phyloP scores from a whole-genome alignment of 768 basidiomycete species.

The Leccinum ochraceum region DNA sequence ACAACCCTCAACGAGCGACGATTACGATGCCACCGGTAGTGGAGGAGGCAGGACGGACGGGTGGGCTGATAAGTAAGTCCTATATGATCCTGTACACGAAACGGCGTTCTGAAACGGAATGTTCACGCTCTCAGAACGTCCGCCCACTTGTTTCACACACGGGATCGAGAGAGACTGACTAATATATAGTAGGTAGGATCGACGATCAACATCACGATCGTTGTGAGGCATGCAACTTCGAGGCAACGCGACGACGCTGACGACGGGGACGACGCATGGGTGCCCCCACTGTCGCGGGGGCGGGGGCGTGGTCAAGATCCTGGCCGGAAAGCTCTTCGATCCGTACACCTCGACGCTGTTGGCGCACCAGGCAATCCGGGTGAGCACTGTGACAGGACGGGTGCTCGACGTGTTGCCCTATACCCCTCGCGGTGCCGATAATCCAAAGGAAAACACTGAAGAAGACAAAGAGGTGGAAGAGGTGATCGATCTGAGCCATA shows the following conservation, averaged over 20 bases:
- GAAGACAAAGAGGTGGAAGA: background rate
- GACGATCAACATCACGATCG: background rate
- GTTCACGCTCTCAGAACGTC: background rate
- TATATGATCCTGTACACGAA: background rate
- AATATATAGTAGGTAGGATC: background rate
- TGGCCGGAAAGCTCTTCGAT: constrained; percentile 56
- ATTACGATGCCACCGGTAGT: background rate
- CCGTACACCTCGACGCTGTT: constrained; percentile 42
- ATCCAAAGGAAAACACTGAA: background rate
- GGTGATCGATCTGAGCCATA: too few relatives aligned
- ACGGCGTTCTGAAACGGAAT: background rate
- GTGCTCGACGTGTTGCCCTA: constrained; percentile 43
- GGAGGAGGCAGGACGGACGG: background rate
- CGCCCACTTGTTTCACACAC: too few relatives aligned
- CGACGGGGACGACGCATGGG: background rate
- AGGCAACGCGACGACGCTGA: background rate
- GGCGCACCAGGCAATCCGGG: constrained; percentile 47
- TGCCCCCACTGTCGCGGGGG: background rate
- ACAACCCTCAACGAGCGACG: background rate
- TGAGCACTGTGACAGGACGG: constrained; percentile 48
- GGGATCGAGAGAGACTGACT: background rate
- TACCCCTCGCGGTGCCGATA: constrained; percentile 2
- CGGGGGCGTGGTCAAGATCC: constrained; percentile 12
- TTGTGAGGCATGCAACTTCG: background rate
- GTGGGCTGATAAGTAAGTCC: too few relatives aligned